phyloP scores from a whole-genome alignment of 176 grass and related monocot genomes.

The Oryza longistaminata region DNA sequence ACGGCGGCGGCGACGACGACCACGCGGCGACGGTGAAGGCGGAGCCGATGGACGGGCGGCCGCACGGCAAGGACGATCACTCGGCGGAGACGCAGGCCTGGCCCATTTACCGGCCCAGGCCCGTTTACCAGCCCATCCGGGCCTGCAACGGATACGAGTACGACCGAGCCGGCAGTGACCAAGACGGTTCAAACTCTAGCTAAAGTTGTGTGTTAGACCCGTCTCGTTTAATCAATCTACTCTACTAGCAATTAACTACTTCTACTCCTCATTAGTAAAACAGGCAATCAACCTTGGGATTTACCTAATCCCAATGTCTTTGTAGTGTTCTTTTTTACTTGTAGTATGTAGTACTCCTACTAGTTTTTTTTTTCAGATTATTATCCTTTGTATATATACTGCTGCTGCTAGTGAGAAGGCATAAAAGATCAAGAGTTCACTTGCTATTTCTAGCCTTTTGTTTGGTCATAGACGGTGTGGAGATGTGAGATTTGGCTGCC shows the following conservation, averaged over 20 bases:
- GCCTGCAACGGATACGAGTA: constrained; percentile 40
- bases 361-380: background rate
- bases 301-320: background rate
- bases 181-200: constrained; percentile 40
- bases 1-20: background rate
- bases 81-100: constrained; percentile 27
- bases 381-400: background rate
- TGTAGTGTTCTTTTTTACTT: background rate
- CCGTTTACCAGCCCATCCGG: constrained; percentile 48
- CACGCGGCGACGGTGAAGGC: constrained; percentile 36
- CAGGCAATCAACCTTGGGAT: background rate
- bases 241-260: background rate
- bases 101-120: constrained; percentile 64
- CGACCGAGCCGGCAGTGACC: constrained; percentile 34
- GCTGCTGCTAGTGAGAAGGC: background rate
- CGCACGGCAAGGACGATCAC: background rate
- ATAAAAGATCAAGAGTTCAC: background rate
- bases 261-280: background rate
- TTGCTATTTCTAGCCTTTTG: no score
- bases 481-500: background rate
- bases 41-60: background rate
- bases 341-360: background rate
- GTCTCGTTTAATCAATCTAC: background rate
- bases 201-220: constrained; percentile 35
- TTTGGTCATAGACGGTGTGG: no score